A percentile compares a stretch with the other conserved stretches of the same genome.
Evolutionary conservation across 371 early-diverging fungal genomes (phyloP).

Genomic region (Smittium mucronatum): DNA sequence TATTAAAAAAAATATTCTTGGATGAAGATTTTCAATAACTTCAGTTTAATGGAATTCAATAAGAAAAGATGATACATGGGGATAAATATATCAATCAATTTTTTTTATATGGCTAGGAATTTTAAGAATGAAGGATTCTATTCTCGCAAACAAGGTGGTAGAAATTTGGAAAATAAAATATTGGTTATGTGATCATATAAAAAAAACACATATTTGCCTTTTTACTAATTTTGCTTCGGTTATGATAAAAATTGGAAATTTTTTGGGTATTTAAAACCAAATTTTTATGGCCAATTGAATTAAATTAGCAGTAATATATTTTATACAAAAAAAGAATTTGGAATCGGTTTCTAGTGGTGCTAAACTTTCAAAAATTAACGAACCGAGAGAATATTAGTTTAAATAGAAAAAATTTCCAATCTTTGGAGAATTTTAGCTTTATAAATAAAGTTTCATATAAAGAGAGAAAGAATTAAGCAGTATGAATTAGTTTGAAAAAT

Average conservation of each 20-base stretch:
- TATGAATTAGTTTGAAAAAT: neutral
- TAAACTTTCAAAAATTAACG: neutral
- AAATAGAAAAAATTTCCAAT: neutral
- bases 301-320: neutral
- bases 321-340: neutral
- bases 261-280: neutral
- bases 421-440: neutral
- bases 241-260: neutral
- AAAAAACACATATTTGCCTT: neutral
- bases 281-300: neutral
- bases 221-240: neutral
- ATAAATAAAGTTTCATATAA: neutral
- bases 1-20: neutral
- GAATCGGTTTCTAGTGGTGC: neutral
- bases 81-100: neutral
- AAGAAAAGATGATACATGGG: neutral
- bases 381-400: neutral
- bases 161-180: neutral
- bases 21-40: neutral
- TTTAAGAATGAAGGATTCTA: neutral
- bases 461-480: neutral
- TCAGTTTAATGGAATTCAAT: neutral
- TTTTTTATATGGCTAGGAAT: neutral
- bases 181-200: neutral
- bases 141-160: neutral